Conservation (phyloP, 371 early-diverging fungal genomes). For the Mucor sp. region DNA sequence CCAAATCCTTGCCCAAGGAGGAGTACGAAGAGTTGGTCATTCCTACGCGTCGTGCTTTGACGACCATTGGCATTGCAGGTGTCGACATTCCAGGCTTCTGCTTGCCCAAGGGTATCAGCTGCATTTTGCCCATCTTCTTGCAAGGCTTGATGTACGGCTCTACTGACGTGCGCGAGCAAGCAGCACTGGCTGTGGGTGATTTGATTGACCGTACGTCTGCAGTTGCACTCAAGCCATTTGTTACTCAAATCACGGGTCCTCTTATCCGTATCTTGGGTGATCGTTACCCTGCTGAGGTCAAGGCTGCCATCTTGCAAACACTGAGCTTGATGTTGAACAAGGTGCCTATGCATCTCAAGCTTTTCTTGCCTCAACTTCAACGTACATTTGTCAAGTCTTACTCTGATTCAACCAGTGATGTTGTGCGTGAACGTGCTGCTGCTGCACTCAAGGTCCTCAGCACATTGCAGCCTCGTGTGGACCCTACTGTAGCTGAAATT, state of each 20-base stretch:
- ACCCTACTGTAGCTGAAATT: constrained; percentile 30
- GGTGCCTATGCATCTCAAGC: constrained; percentile 86
- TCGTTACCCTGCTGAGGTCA: constrained; percentile 88
- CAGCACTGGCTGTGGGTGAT: constrained; percentile 85
- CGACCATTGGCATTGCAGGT: constrained; percentile 56
- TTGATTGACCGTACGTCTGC: constrained; percentile 75
- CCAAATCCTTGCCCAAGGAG: constrained; percentile 79
- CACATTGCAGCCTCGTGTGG: constrained; percentile 27
- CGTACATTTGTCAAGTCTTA: constrained; percentile 94
- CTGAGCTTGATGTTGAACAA: constrained; percentile 77
- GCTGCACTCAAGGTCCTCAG: constrained; percentile 60
- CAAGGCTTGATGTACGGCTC: constrained; percentile 94
- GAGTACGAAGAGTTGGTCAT: constrained; percentile 82
- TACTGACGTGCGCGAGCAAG: constrained; percentile 82
- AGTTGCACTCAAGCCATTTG: constrained; percentile 85
- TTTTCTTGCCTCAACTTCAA: constrained; percentile 97
- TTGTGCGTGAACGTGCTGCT: constrained; percentile 82
- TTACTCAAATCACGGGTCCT: constrained; percentile 95
- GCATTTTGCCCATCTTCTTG: constrained; percentile 88
- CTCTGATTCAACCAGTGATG: constrained; percentile 69
- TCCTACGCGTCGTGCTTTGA: constrained; percentile 74
- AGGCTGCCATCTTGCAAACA: constrained; percentile 88
- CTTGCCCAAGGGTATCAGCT: constrained; percentile 91
- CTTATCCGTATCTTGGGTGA: constrained; percentile 97
- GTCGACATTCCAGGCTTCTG: constrained; percentile 86